A percentile compares a stretch with the other conserved stretches of the same genome.
Evolutionary conservation across 179 eudicot genomes (phyloP).

Genomic region (Amaranthus tricolor): DNA sequence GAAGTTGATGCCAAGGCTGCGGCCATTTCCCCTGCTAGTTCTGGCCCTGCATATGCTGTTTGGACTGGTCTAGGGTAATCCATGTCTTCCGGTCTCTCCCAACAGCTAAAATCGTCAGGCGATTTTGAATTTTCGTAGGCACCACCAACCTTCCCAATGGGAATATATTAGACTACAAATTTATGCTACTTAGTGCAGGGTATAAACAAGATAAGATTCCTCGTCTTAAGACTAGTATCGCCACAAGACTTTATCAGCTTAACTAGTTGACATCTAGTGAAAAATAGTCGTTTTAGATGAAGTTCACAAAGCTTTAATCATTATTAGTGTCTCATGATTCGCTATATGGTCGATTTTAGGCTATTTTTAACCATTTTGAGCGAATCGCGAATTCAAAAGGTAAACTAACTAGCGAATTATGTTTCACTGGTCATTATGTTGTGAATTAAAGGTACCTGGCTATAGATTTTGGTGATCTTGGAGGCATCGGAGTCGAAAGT

Average conservation of each 20-base stretch:
- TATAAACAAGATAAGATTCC: too few relatives aligned
- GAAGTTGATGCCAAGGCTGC: slow-evolving; percentile 88
- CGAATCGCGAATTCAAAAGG: too few relatives aligned
- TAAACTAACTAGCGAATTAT: too few relatives aligned
- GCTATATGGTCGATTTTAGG: too few relatives aligned
- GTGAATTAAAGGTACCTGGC: slow-evolving; percentile 41
- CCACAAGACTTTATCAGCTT: too few relatives aligned
- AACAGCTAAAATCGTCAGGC: slow-evolving; percentile 64
- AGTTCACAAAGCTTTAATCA: too few relatives aligned
- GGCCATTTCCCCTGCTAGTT: slow-evolving; percentile 75
- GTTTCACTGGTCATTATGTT: too few relatives aligned
- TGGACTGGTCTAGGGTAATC: slow-evolving; percentile 54
- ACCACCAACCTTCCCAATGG: slow-evolving; percentile 51
- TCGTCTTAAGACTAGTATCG: too few relatives aligned
- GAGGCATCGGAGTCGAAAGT: slow-evolving; percentile 57
- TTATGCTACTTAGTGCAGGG: background rate
- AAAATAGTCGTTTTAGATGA: too few relatives aligned
- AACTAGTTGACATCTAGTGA: too few relatives aligned
- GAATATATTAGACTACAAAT: background rate
- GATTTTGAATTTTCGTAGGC: slow-evolving; percentile 31
- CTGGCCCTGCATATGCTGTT: slow-evolving; percentile 39
- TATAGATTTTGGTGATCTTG: slow-evolving; percentile 48
- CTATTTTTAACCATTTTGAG: too few relatives aligned
- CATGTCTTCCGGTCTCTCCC: slow-evolving; percentile 89
- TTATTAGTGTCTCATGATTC: too few relatives aligned